phyloP scores from a whole-genome alignment of 2,329 filamentous ascomycete genomes.

The Xylariaceae sp. region DNA sequence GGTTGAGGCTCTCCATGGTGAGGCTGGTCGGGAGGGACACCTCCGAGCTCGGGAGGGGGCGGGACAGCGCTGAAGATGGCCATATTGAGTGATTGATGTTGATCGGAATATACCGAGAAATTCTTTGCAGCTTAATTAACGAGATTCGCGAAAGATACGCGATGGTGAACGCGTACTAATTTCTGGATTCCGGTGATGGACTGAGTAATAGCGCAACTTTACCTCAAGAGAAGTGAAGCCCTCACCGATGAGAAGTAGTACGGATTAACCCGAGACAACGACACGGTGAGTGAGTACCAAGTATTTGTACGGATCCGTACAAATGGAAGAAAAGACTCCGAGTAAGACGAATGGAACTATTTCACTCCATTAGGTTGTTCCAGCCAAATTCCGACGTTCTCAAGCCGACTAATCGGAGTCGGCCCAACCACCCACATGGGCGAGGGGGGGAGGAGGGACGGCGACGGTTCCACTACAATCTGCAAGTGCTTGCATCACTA shows the following conservation, averaged over 20 bases:
- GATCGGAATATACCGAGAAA: neutral
- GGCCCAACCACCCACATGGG: neutral
- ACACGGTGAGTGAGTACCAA: too few relatives aligned
- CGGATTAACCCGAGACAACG: too few relatives aligned
- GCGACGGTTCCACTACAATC: neutral
- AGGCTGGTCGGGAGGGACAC: conserved; percentile 23
- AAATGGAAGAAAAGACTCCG: too few relatives aligned
- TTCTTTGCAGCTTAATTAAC: neutral
- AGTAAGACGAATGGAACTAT: too few relatives aligned
- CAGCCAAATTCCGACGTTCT: neutral
- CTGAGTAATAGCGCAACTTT: too few relatives aligned
- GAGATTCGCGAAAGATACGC: neutral
- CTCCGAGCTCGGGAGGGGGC: conserved; percentile 39
- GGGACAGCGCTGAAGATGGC: conserved; percentile 51
- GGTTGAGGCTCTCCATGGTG: conserved; percentile 19
- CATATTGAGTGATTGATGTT: conserved; percentile 20
- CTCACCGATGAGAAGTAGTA: too few relatives aligned
- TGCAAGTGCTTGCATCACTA: neutral
- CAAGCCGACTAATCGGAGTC: neutral
- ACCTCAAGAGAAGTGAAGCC: too few relatives aligned
- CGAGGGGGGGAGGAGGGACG: neutral
- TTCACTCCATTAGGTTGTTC: too few relatives aligned
- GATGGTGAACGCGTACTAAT: neutral
- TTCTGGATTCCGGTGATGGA: too few relatives aligned
- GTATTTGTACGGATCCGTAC: too few relatives aligned